Evolutionary conservation across 169 alveolate genomes (phyloP), one percentile per base, ranked within the genome.

Genomic region (Eimeria mitis): DNA sequence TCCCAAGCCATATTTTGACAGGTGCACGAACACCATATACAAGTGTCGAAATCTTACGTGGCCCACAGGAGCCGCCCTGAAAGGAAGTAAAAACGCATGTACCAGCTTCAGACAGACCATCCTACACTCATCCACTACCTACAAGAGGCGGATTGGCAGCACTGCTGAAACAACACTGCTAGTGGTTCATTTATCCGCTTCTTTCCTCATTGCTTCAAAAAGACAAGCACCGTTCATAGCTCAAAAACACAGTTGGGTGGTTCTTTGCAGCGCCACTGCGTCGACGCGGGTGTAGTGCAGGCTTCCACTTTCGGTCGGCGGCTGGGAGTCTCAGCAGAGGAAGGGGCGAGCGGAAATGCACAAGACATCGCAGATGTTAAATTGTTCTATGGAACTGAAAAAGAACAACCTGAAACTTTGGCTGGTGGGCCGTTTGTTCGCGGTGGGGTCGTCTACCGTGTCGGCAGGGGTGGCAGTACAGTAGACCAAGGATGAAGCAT

Each of bases 391-490:
- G 61, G 34, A 83, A 37, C 54, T n/a, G 76, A 11, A 11, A 54
- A 83, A n/a, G 75, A 40, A 34, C 28, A 25, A 16, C 59, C n/a
- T 28, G 42, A 37, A 56, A 37, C 49, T 54, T 54, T 52, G 49
- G 92, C 21, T 56, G 92, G 81, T 40, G 65, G 65, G 61, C 79
- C 34, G 79, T 63, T 40, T 85, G 79, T 65, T 37, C 63, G 61
- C 79, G 76, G 63, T 85, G 91, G 91, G 91, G 92, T 85, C 92
- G 92, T 59, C 83, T 21, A 63, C 47, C 89, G 70, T 61, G 92
- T 85, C 92, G 92, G 92, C 79, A 85, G 92, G 92, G 92, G 92
- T 85, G 92, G 92, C 92, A 85, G 92, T 37, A 85, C 92, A 85
- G 92, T 56, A 85, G 92, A 63, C 92, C 78, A 63, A 85, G 92